Evolutionary conservation across 768 basidiomycete genomes (phyloP).

Genomic region (Pleurotus platypus): DNA sequence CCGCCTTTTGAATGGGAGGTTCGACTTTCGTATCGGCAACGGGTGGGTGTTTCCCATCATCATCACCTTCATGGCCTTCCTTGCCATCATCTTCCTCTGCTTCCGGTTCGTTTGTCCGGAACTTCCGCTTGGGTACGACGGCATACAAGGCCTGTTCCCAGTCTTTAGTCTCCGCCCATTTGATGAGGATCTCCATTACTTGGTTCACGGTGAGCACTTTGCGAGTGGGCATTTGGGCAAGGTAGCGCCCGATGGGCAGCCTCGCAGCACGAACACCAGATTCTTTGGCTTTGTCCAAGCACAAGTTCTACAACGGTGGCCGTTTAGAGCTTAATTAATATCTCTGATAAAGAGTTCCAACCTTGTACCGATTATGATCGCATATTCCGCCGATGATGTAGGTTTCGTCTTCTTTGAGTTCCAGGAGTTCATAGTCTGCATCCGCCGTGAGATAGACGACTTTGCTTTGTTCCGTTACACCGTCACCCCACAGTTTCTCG

Average conservation of each 20-base stretch:
- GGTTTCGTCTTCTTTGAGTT: conserved; percentile 77
- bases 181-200: conserved; percentile 87
- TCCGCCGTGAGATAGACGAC: conserved; percentile 96
- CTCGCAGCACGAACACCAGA: conserved; percentile 80
- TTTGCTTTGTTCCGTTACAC: conserved; percentile 33
- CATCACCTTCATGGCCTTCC: not conserved
- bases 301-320: conserved; percentile 63
- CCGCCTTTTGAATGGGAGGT: too few relatives aligned
- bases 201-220: conserved; percentile 99
- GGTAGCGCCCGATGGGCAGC: conserved; percentile 91
- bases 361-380: conserved; percentile 97
- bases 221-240: conserved; percentile 79
- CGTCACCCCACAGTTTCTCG: conserved; percentile 57
- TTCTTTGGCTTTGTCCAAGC: conserved; percentile 77
- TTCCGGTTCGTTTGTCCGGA: conserved; percentile 24
- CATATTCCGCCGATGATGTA: conserved; percentile 96
- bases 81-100: not conserved
- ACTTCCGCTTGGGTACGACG: conserved; percentile 93
- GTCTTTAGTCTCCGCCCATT: conserved; percentile 80
- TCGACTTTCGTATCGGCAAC: too few relatives aligned
- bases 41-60: too few relatives aligned
- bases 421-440: conserved; percentile 79
- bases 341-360: conserved; percentile 16
- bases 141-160: conserved; percentile 86
- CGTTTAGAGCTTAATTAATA: conserved; percentile 6